Conservation (phyloP, 2,329 filamentous ascomycete species). For the Bipolaris victoriae region DNA sequence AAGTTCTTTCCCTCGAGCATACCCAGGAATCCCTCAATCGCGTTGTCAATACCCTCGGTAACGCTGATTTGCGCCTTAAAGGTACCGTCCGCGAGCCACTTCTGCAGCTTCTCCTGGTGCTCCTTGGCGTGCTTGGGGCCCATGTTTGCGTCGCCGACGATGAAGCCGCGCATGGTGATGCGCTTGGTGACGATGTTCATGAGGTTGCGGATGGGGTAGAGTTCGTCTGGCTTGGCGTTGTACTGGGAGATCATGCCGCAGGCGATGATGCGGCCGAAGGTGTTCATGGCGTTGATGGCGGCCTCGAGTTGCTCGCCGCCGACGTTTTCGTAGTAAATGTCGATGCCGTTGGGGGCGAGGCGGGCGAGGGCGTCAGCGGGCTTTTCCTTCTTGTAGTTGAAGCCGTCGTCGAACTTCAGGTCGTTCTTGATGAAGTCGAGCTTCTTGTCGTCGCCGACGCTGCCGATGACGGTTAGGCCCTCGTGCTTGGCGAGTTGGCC, state of each 20-base stretch:
- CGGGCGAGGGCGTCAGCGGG: constrained; percentile 70
- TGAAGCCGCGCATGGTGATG: constrained; percentile 75
- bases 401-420: constrained; percentile 73
- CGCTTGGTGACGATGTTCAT: constrained; percentile 70
- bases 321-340: constrained; percentile 85
- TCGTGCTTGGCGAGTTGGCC: constrained; percentile 84
- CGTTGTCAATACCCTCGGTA: constrained; percentile 79
- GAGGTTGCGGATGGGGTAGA: constrained; percentile 71
- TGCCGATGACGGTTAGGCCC: constrained; percentile 79
- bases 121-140: constrained; percentile 70
- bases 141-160: constrained; percentile 70
- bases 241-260: constrained; percentile 77
- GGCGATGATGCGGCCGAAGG: constrained; percentile 67
- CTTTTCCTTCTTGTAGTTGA: constrained; percentile 88
- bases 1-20: constrained; percentile 82
- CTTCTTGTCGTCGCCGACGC: constrained; percentile 80
- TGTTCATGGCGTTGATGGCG: constrained; percentile 68
- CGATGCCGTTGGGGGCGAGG: constrained; percentile 77
- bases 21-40: constrained; percentile 73
- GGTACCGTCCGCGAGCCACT: constrained; percentile 77
- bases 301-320: constrained; percentile 77
- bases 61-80: constrained; percentile 73
- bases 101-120: constrained; percentile 75
- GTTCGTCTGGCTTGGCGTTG: constrained; percentile 65
- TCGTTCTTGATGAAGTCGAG: constrained; percentile 74